These are phyloP conservation scores for Saccharomyces paradoxus DNA, from an alignment of 805 yeast genomes.

Conservation along the genomic window DNA sequence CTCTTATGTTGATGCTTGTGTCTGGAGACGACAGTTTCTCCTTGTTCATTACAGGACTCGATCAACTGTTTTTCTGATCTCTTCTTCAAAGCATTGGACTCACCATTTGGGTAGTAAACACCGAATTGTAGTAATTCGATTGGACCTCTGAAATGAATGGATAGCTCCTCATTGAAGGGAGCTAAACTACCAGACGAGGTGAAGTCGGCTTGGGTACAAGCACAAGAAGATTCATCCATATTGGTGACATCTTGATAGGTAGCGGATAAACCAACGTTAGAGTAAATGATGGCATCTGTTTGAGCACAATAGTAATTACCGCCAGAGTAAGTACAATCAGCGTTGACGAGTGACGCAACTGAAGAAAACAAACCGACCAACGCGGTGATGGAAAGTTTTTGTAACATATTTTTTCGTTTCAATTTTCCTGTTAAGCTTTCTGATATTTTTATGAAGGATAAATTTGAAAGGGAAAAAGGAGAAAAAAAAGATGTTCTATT, in stretches of 20 bases:
- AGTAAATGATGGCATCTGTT: constrained; percentile 58
- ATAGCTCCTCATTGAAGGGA: constrained; percentile 60
- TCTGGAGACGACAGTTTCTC: neutral
- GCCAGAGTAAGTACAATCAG: constrained; percentile 37
- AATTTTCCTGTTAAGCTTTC: neutral
- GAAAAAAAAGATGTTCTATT: neutral
- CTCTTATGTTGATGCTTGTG: constrained; percentile 50
- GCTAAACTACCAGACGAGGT: constrained; percentile 58
- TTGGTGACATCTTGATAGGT: constrained; percentile 68
- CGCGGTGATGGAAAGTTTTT: constrained; percentile 1
- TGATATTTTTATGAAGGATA: neutral
- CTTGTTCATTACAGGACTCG: neutral
- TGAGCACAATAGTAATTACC: constrained; percentile 83
- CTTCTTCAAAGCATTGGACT: constrained; percentile 38
- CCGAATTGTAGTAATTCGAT: constrained; percentile 60
- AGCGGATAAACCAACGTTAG: constrained; percentile 78
- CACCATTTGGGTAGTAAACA: constrained; percentile 67
- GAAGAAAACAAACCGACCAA: constrained; percentile 8
- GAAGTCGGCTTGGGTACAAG: constrained; percentile 51
- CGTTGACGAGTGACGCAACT: constrained; percentile 25
- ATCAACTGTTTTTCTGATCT: constrained; percentile 31
- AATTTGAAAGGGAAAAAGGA: neutral
- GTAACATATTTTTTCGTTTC: constrained; percentile 1
- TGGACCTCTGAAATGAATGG: constrained; percentile 78
- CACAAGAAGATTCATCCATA: constrained; percentile 66